phyloP scores from a whole-genome alignment of 2,329 filamentous ascomycete species.

The Hypoxylon rubiginosum region DNA sequence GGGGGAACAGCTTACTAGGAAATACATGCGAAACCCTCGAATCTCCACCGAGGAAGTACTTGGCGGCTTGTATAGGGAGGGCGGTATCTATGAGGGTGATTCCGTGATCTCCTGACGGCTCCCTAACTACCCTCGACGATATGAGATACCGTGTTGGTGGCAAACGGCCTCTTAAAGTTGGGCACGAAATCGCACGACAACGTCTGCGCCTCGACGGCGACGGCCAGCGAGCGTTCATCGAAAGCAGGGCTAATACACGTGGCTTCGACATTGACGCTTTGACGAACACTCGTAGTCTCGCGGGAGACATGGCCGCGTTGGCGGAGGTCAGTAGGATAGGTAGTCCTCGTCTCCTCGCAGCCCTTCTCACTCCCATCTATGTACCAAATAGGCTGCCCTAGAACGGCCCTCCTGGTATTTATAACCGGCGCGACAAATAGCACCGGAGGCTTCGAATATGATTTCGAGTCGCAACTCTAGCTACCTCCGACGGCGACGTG shows the following conservation, averaged over 20 bases:
- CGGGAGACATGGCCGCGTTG: conserved; percentile 6
- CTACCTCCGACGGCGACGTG: conserved; percentile 34
- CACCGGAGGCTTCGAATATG: conserved; percentile 44
- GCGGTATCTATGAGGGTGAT: conserved; percentile 66
- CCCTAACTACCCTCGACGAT: conserved; percentile 67
- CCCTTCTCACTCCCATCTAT: conserved; percentile 37
- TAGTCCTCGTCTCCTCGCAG: conserved; percentile 35
- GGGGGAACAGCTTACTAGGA: conserved; percentile 55
- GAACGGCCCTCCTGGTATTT: conserved; percentile 38
- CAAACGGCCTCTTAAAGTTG: conserved; percentile 51
- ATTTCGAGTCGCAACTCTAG: conserved; percentile 44
- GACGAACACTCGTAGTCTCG: conserved; percentile 17
- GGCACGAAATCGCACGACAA: conserved; percentile 48
- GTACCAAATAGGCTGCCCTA: conserved; percentile 37
- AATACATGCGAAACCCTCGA: conserved; percentile 63
- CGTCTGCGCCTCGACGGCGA: conserved; percentile 41
- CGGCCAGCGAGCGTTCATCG: conserved; percentile 32
- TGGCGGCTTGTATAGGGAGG: conserved; percentile 66
- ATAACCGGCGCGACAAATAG: conserved; percentile 41
- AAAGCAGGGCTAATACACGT: conserved; percentile 53
- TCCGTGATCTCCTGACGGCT: conserved; percentile 64
- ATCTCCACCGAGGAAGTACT: conserved; percentile 53
- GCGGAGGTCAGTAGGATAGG: conserved; percentile 8
- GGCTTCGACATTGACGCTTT: conserved; percentile 55
- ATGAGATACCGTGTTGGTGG: conserved; percentile 68